Evolutionary conservation across 441 rosid species (phyloP).

Genomic region (Populus hybrid): DNA sequence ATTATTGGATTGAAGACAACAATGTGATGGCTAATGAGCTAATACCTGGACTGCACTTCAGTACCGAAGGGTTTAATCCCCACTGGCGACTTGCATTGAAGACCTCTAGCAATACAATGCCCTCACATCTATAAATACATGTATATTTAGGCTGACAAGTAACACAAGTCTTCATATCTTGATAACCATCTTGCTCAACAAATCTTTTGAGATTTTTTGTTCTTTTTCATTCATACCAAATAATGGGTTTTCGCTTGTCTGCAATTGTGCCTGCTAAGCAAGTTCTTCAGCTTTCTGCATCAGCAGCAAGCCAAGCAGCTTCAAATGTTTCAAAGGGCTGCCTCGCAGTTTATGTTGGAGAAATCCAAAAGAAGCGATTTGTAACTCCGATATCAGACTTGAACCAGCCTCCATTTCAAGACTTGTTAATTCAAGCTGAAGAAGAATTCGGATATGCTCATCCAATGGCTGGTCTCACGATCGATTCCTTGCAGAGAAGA

Average conservation of each 20-base stretch:
- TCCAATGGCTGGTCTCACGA: slow-evolving; percentile 50
- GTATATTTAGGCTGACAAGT: too few relatives aligned
- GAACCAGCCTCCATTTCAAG: slow-evolving; percentile 21
- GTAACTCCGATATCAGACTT: slow-evolving; percentile 6
- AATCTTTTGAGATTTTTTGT: too few relatives aligned
- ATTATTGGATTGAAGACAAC: slow-evolving; percentile 11
- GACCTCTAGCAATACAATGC: too few relatives aligned
- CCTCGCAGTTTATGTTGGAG: slow-evolving; percentile 33
- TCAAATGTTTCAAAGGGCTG: slow-evolving; percentile 47
- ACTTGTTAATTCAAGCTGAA: slow-evolving; percentile 39
- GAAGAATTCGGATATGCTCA: slow-evolving; percentile 57
- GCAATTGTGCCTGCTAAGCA: neutral
- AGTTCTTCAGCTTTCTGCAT: neutral
- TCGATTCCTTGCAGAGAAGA: slow-evolving; percentile 46
- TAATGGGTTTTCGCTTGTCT: neutral
- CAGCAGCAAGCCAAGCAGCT: neutral
- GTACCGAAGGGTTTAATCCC: neutral
- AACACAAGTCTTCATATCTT: too few relatives aligned
- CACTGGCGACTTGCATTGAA: too few relatives aligned
- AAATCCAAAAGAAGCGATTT: slow-evolving; percentile 4
- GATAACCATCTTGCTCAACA: too few relatives aligned
- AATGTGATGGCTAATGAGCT: slow-evolving; percentile 15
- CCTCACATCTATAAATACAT: too few relatives aligned
- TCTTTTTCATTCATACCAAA: too few relatives aligned
- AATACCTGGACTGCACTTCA: neutral